Percentiles rank a stretch among this genome's conserved stretches.
Evolutionary conservation across 2,329 filamentous ascomycete genomes (phyloP).

Genomic region (Huntiella omanensis): DNA sequence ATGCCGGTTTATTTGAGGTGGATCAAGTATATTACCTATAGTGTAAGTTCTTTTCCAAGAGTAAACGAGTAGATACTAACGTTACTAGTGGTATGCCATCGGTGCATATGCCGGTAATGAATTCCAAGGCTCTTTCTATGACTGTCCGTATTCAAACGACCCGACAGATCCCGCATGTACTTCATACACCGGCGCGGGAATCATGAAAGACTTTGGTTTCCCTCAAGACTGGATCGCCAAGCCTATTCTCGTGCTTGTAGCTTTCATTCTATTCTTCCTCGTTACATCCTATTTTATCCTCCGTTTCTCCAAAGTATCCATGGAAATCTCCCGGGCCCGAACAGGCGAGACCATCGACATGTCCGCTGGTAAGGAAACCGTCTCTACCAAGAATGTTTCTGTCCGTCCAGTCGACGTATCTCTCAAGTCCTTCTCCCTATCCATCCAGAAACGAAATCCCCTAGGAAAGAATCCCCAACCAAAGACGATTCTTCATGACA

Average conservation of each 20-base stretch:
- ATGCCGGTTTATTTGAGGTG: conserved; percentile 64
- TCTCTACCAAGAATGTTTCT: conserved; percentile 32
- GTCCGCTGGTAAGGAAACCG: conserved; percentile 52
- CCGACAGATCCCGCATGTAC: conserved; percentile 43
- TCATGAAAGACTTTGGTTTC: conserved; percentile 51
- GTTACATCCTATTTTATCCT: conserved; percentile 40
- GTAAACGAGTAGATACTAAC: conserved; percentile 12
- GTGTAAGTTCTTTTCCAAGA: conserved; percentile 20
- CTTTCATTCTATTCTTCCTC: conserved; percentile 46
- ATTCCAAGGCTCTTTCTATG: conserved; percentile 52
- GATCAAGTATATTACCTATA: conserved; percentile 50
- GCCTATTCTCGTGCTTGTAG: conserved; percentile 43
- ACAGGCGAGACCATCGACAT: conserved; percentile 36
- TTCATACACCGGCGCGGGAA: conserved; percentile 49
- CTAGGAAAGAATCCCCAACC: conserved; percentile 31
- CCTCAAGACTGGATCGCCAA: conserved; percentile 47
- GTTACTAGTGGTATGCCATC: conserved; percentile 46
- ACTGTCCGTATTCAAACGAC: conserved; percentile 47
- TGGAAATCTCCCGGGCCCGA: conserved; percentile 47
- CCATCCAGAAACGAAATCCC: conserved; percentile 40
- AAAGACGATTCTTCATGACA: conserved; percentile 45
- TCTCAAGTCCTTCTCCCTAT: conserved; percentile 44
- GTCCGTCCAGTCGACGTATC: conserved; percentile 44
- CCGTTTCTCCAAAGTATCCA: conserved; percentile 45
- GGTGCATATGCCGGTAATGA: conserved; percentile 55